Evolutionary conservation across 768 basidiomycete genomes (phyloP).

Genomic region (Arthromyces matolae): DNA sequence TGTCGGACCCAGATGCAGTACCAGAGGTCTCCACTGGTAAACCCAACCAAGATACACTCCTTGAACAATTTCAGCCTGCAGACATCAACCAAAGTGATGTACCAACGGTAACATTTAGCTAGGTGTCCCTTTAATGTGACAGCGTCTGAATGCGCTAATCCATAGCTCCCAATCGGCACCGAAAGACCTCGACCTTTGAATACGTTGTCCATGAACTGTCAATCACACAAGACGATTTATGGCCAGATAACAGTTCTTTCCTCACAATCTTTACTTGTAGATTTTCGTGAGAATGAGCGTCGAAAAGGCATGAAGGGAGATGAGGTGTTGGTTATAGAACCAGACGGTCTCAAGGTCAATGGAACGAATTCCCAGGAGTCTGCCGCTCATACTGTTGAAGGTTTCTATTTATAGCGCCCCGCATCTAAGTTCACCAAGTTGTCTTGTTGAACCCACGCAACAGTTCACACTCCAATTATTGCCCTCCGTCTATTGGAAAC

Average conservation of each 20-base stretch:
- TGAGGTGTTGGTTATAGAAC: constrained; percentile 42
- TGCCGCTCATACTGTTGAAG: constrained; percentile 23
- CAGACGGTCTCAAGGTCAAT: constrained; percentile 36
- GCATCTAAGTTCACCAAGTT: constrained; percentile 47
- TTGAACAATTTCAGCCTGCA: too few relatives aligned
- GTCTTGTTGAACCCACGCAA: constrained; percentile 39
- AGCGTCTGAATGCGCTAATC: too few relatives aligned
- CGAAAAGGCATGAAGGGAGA: constrained; percentile 41
- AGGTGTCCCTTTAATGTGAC: too few relatives aligned
- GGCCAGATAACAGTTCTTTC: constrained; percentile 50
- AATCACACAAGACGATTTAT: constrained; percentile 44
- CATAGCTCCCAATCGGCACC: constrained; percentile 30
- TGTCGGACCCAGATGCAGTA: neutral
- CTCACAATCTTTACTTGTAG: constrained; percentile 46
- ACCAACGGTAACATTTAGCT: constrained; percentile 1
- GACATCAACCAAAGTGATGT: neutral
- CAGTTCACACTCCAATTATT: constrained; percentile 33
- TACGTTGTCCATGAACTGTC: constrained; percentile 30
- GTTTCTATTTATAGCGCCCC: constrained; percentile 45
- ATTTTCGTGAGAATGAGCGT: constrained; percentile 54
- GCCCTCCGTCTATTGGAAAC: constrained; percentile 39
- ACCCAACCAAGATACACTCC: too few relatives aligned
- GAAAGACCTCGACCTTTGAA: constrained; percentile 35
- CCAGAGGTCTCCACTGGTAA: too few relatives aligned
- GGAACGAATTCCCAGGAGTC: neutral